Base-by-base conservation (phyloP, 371 early-diverging fungal species). In the Rhizoclosmatium hyalinum region DNA sequence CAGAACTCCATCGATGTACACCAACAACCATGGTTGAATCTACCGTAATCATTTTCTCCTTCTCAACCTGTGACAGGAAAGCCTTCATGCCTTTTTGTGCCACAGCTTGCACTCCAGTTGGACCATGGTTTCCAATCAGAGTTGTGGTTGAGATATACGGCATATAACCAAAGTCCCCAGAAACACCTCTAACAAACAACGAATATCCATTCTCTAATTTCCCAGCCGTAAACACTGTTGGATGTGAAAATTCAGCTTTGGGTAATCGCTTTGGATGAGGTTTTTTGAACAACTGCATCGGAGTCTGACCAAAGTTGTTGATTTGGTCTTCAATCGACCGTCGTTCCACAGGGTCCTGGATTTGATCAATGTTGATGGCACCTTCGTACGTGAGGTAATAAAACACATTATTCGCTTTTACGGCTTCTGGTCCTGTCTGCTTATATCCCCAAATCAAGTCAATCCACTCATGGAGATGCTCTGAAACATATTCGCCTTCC, bases 241-340 rank as follows among this genome's bases (percentile, higher is more conserved):
- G 74, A 6, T 64, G 44, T 6, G 17, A 12, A 24, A 53, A n/a
- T 3, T 63, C 45, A n/a, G 21, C 6, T 14, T 47, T 45, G 12
- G 64, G 67, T 14, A 61, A 53, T 45, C 82, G 80, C 56, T 63
- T 32, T 8, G 82, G 83, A 69, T 85, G 86, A 0, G 86, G 83
- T 60, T 77, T 77, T 46, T 71, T 77, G 47, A 84, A 81, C 45
- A 85, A 76, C 61, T 80, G 79, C 12, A 76, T 78, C 5, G 84
- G 86, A 10, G 84, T 97, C 80, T 96, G 96, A 2, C 98, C 98
- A 91, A 97, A 97, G 80, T 97, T 94, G 77, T 95, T 91, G 70
- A 97, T 97, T 74, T 94, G 95, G 71, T 95, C 96, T 1, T 95
- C 93, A 3, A 95, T 95, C 2, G 94, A 91, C 65, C 92, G 91